Conservation (phyloP, 495 filamentous ascomycete genomes). For the Penicillium cosmopolitanum region DNA sequence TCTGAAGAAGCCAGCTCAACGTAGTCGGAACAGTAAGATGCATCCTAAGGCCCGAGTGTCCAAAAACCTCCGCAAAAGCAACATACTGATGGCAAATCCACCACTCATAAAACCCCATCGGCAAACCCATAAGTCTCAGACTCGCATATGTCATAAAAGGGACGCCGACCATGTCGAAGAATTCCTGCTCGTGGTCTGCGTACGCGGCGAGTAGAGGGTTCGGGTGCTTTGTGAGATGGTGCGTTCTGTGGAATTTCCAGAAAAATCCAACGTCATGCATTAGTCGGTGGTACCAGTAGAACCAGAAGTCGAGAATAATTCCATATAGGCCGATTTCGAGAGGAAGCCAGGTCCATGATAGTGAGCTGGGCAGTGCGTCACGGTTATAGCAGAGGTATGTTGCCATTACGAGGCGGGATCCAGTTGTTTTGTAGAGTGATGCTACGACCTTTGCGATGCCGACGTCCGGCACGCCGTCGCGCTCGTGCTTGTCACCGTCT, state of each 20-base stretch:
- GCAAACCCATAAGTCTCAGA: constrained; percentile 36
- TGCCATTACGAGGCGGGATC: constrained; percentile 34
- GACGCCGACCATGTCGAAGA: constrained; percentile 48
- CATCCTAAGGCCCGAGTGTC: constrained; percentile 43
- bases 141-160: constrained; percentile 42
- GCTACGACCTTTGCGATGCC: constrained; percentile 33
- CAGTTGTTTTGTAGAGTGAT: constrained; percentile 38
- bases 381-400: constrained; percentile 32
- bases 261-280: constrained; percentile 47
- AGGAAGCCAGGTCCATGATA: constrained; percentile 52
- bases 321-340: constrained; percentile 46
- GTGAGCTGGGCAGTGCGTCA: constrained; percentile 32
- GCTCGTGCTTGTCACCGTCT: constrained; percentile 37
- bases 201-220: constrained; percentile 47
- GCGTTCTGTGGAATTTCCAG: constrained; percentile 49
- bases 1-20: constrained; percentile 40
- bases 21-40: constrained; percentile 41
- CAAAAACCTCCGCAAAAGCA: constrained; percentile 45
- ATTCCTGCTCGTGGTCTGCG: constrained; percentile 48
- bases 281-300: constrained; percentile 48
- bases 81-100: constrained; percentile 49
- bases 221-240: constrained; percentile 50
- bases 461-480: constrained; percentile 36
- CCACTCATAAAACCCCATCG: constrained; percentile 50
- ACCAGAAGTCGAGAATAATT: constrained; percentile 51